Percentiles rank a stretch among this genome's conserved stretches.
Evolutionary conservation across 257 asterid species (phyloP).

Genomic region (Przewalskia tangutica): DNA sequence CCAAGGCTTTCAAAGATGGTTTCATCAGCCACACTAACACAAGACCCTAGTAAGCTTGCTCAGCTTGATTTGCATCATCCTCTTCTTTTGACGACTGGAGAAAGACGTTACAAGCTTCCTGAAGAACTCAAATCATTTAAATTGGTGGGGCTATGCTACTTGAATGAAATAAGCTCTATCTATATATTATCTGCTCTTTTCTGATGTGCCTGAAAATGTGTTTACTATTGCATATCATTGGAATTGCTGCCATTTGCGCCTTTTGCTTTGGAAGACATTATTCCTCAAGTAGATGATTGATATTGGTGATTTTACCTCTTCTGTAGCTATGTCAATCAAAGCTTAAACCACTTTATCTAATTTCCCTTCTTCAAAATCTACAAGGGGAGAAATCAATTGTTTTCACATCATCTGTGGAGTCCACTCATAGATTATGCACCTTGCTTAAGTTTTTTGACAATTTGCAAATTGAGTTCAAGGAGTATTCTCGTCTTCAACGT

Average conservation of each 20-base stretch:
- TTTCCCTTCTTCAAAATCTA: slow-evolving; percentile 63
- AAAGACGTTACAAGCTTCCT: slow-evolving; percentile 69
- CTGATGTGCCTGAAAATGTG: slow-evolving; percentile 5
- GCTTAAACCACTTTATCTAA: slow-evolving; percentile 73
- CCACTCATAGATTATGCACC: slow-evolving; percentile 70
- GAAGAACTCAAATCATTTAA: slow-evolving; percentile 63
- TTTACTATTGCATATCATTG: not conserved
- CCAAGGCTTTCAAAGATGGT: slow-evolving; percentile 86
- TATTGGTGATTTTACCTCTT: not conserved
- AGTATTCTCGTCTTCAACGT: slow-evolving; percentile 82
- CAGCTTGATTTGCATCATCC: slow-evolving; percentile 90
- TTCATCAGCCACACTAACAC: slow-evolving; percentile 91
- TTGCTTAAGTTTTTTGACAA: slow-evolving; percentile 51
- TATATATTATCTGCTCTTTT: not conserved
- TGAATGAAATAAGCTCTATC: not conserved
- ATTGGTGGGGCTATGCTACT: slow-evolving; percentile 42
- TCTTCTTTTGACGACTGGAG: slow-evolving; percentile 65
- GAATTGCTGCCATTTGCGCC: not conserved
- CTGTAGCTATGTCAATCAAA: slow-evolving; percentile 69
- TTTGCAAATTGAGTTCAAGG: slow-evolving; percentile 54
- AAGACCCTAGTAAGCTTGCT: slow-evolving; percentile 84
- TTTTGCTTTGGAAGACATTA: not conserved
- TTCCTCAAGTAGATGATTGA: not conserved
- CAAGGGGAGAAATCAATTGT: slow-evolving; percentile 73
- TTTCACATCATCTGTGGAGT: slow-evolving; percentile 84